Evolutionary conservation across 768 basidiomycete genomes (phyloP).

Genomic region (Boletus rufocinnamomeus): DNA sequence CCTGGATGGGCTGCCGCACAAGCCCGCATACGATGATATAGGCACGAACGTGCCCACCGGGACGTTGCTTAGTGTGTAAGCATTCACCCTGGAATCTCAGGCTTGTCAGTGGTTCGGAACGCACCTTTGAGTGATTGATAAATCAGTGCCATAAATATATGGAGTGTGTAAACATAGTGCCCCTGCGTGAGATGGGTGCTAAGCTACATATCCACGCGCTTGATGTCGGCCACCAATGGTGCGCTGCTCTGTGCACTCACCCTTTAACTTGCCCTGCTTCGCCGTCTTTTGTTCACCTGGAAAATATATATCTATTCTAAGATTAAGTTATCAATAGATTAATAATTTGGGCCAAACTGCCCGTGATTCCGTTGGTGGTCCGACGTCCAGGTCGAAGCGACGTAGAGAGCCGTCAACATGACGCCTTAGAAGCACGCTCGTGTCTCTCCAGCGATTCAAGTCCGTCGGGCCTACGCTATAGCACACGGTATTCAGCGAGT

Average conservation of each 20-base stretch:
- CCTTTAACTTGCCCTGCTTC: not conserved
- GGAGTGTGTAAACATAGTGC: not conserved
- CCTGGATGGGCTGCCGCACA: not conserved
- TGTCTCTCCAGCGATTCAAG: too few relatives aligned
- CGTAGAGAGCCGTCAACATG: too few relatives aligned
- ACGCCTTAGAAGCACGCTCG: too few relatives aligned
- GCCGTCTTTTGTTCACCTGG: not conserved
- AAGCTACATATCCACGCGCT: not conserved
- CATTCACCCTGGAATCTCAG: constrained; percentile 9
- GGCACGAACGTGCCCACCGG: not conserved
- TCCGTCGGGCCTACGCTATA: too few relatives aligned
- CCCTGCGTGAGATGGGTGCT: not conserved
- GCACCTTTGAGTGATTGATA: not conserved
- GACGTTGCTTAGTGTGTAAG: not conserved
- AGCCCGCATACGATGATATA: not conserved
- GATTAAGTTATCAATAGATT: too few relatives aligned
- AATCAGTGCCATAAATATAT: not conserved
- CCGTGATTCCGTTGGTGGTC: too few relatives aligned
- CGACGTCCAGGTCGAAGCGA: too few relatives aligned
- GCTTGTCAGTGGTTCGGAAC: constrained; percentile 16
- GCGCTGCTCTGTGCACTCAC: not conserved
- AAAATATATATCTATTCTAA: too few relatives aligned
- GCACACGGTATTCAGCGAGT: too few relatives aligned
- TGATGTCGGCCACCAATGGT: too few relatives aligned
- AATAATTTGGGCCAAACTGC: too few relatives aligned